Conservation (phyloP, 2,329 filamentous ascomycete species). For the Fonsecaea multimorphosa region DNA sequence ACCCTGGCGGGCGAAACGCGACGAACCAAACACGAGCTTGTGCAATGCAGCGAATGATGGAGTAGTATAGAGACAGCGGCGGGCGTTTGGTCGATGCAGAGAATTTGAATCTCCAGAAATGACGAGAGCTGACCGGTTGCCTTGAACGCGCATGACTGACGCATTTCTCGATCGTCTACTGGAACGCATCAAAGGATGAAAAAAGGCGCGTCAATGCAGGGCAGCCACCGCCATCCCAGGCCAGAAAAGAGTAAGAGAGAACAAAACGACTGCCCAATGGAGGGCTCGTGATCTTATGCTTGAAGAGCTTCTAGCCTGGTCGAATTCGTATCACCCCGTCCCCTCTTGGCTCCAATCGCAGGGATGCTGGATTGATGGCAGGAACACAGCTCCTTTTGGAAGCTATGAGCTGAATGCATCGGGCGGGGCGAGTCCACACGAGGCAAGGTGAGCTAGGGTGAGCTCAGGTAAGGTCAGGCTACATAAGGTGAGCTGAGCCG, state of each 20-base stretch:
- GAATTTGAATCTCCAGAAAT: too few relatives aligned
- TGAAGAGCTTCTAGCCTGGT: not conserved
- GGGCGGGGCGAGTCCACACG: not conserved
- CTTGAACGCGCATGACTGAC: not conserved
- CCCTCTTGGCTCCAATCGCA: not conserved
- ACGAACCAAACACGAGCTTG: not conserved
- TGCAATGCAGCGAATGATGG: not conserved
- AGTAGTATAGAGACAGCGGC: not conserved
- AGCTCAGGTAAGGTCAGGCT: not conserved
- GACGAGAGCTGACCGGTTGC: constrained; percentile 1
- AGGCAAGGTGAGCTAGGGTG: too few relatives aligned
- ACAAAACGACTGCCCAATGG: not conserved
- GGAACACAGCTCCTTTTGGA: not conserved
- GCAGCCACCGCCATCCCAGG: not conserved
- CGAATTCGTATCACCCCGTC: not conserved
- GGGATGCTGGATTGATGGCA: not conserved
- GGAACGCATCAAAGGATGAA: too few relatives aligned
- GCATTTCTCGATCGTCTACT: too few relatives aligned
- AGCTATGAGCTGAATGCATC: not conserved
- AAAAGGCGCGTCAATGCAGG: not conserved
- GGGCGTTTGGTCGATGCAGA: too few relatives aligned
- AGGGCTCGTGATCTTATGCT: constrained; percentile 14
- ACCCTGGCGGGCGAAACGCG: not conserved
- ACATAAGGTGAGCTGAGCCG: constrained; percentile 12
- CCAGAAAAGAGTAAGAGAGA: too few relatives aligned